Base-by-base conservation (phyloP, 2,329 filamentous ascomycete genomes). In the Cyclaneusma minus region DNA sequence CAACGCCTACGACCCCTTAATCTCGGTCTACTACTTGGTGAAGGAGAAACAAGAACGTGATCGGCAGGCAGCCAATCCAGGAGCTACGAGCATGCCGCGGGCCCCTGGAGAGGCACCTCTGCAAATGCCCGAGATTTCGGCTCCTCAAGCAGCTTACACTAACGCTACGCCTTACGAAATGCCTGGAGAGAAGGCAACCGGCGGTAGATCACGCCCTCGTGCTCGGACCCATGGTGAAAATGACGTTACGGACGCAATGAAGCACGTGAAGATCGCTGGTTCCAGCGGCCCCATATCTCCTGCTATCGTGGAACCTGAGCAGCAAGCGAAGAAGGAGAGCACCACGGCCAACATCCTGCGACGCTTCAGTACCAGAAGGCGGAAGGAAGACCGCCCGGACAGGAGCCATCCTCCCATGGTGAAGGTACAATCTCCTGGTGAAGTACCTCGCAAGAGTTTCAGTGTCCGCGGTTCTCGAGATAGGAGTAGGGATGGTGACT, bases 11-110 rank as follows among this genome's bases (percentile, higher is more conserved):
- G 87, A 80, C 41, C 89, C 89, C 6, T 60, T 95, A 9, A 62
- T 95, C 6, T 95, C 89, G 2, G 76, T 98, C 9, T 98, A 98
- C 51, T 92, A 92, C 43, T 66, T 98, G 3, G 89, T 93, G n/a
- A 76, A 72, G 39, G 89, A 98, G 56, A 95, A 95, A 55, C 71
- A 83, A 36, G 82, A 91, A 25, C 72, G 82, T 18, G 85, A 95
- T 42, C 57, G 35, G 32, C 32, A 43, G 21, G 65, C 70, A 38
- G 49, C 54, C 19, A 73, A 71, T 32, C 67, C 73, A 25, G 67
- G 70, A 13, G 64, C 65, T 29, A 44, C 65, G 15, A 58, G 58
- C 12, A 56, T 76, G 43, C 67, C 68, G 10, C 60, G 61, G 19
- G 54, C 59, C 22, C 55, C 70, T 13, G 59, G 61, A 21, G 64